These are phyloP conservation scores for Tephrocybe sp. DNA, from an alignment of 768 basidiomycete genomes.

Conservation along the genomic window DNA sequence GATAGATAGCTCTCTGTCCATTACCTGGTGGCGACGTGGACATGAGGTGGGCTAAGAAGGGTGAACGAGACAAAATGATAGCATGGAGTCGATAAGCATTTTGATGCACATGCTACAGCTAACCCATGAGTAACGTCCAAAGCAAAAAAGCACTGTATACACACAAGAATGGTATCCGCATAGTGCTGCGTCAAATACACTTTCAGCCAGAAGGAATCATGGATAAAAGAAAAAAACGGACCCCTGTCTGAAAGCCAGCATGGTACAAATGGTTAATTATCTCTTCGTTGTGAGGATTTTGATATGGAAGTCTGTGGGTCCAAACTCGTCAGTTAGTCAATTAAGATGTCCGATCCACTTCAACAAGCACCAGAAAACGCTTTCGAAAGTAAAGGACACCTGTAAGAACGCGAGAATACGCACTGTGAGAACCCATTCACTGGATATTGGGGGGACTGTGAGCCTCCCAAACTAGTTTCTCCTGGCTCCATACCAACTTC, in stretches of 20 bases:
- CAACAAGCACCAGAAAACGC: conserved; percentile 3
- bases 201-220: conserved; percentile 11
- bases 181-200: conserved; percentile 55
- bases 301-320: conserved; percentile 43
- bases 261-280: conserved; percentile 79
- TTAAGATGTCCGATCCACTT: conserved; percentile 12
- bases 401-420: conserved; percentile 27
- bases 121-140: conserved; percentile 4
- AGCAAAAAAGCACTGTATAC: conserved; percentile 22
- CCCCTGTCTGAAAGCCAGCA: conserved; percentile 78
- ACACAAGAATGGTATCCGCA: conserved; percentile 75
- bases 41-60: conserved; percentile 86
- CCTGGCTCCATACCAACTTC: conserved; percentile 34
- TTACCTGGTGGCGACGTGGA: conserved; percentile 69
- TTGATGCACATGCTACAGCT: conserved; percentile 65
- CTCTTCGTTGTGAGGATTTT: conserved; percentile 70
- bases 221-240: conserved; percentile 33
- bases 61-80: conserved; percentile 85
- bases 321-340: conserved; percentile 11
- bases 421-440: conserved; percentile 61
- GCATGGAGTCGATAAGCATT: conserved; percentile 76
- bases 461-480: conserved; percentile 31
- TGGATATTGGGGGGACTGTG: conserved; percentile 40
- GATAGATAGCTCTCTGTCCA: conserved; percentile 67
- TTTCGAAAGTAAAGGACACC: conserved; percentile 3